Conservation (phyloP, 2,329 filamentous ascomycete species). For the Penicillium polonicum region DNA sequence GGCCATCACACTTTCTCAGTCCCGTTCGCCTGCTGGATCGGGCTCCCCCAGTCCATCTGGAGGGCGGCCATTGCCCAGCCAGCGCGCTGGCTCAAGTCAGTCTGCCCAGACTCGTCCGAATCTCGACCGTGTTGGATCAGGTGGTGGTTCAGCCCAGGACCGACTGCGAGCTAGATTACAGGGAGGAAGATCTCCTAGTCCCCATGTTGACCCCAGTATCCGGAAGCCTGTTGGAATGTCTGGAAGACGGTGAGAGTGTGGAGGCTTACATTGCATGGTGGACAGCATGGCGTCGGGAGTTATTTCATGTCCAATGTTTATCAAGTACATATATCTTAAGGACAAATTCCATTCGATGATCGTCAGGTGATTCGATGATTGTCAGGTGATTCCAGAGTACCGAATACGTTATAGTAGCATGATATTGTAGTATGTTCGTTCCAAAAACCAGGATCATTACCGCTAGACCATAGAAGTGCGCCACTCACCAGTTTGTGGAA, state of each 20-base stretch:
- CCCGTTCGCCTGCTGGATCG: slow-evolving; percentile 28
- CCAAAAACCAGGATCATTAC: too few species aligned
- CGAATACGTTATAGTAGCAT: neutral
- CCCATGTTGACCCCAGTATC: slow-evolving; percentile 33
- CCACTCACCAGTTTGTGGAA: too few species aligned
- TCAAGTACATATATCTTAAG: slow-evolving; percentile 2
- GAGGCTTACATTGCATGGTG: slow-evolving; percentile 9
- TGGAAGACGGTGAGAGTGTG: slow-evolving; percentile 17
- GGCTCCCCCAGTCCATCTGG: slow-evolving; percentile 26
- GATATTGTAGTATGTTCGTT: neutral
- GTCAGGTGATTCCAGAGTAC: neutral
- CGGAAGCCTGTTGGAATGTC: slow-evolving; percentile 35
- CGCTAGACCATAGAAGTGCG: too few species aligned
- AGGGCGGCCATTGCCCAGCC: slow-evolving; percentile 67
- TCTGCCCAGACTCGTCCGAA: slow-evolving; percentile 40
- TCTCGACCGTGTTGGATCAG: slow-evolving; percentile 28
- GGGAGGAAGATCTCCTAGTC: slow-evolving; percentile 46
- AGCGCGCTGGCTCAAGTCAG: slow-evolving; percentile 74
- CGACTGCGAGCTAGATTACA: slow-evolving; percentile 77
- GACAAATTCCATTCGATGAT: neutral
- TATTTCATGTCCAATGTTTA: slow-evolving; percentile 8
- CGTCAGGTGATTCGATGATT: neutral
- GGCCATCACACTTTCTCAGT: slow-evolving; percentile 20
- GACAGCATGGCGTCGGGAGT: slow-evolving; percentile 24
- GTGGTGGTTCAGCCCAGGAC: slow-evolving; percentile 65